phyloP scores from a whole-genome alignment of 148 eudicot genomes.

The Vaccinium myrtillus region DNA sequence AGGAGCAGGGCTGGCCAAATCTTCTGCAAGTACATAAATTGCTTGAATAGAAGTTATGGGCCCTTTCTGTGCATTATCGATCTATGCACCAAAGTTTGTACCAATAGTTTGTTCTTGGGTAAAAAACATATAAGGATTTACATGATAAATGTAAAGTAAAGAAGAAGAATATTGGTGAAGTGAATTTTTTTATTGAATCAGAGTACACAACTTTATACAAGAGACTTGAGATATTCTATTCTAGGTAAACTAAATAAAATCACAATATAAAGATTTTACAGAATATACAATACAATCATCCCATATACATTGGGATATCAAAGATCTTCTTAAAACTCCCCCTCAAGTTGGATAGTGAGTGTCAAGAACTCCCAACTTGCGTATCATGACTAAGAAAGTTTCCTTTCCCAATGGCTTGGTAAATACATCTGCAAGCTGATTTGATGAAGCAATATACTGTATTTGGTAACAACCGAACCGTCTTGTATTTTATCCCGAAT shows the following conservation, averaged over 20 bases:
- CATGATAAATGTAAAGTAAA: not conserved
- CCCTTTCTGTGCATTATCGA: no score
- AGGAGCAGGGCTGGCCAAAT: no score
- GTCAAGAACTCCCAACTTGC: not conserved
- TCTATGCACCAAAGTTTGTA: no score
- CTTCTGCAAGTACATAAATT: no score
- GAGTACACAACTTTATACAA: not conserved
- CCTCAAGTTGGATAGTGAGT: not conserved
- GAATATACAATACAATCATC: not conserved
- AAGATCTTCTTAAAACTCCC: not conserved
- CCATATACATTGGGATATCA: no score
- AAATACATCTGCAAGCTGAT: not conserved
- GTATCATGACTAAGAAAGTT: not conserved
- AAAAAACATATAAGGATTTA: no score
- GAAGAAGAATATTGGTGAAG: not conserved
- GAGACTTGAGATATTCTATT: not conserved
- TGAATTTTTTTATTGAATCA: not conserved
- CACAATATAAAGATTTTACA: not conserved
- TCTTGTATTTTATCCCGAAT: not conserved
- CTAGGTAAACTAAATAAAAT: not conserved
- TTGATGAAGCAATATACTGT: not conserved
- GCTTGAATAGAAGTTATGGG: no score
- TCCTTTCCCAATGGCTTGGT: not conserved
- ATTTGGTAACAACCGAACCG: not conserved
- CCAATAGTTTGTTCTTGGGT: no score